These are phyloP conservation scores for Acmispon strigosus DNA, from an alignment of 306 rosid genomes.

Conservation along the genomic window DNA sequence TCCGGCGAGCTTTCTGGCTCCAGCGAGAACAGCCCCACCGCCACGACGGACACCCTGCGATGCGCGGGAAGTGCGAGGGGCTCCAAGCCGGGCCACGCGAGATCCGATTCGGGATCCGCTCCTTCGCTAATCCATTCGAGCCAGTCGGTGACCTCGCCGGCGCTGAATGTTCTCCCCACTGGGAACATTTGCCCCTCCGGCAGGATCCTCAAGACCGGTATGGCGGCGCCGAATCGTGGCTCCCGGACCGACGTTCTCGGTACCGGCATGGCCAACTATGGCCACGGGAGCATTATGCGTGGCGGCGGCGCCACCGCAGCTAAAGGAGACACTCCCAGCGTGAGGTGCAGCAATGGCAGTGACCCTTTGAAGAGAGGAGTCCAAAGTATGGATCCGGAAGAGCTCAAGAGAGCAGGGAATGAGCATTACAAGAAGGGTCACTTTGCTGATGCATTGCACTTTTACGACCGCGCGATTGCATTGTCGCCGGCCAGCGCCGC, in stretches of 20 bases:
- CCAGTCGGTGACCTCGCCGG: slow-evolving; percentile 64
- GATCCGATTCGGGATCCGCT: slow-evolving; percentile 62
- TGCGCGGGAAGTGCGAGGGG: slow-evolving; percentile 30
- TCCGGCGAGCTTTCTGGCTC: slow-evolving; percentile 96
- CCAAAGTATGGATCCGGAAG: slow-evolving; percentile 65
- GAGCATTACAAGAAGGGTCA: slow-evolving; percentile 71
- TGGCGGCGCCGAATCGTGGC: slow-evolving; percentile 39
- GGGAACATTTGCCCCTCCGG: slow-evolving; percentile 97
- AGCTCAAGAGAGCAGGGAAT: slow-evolving; percentile 72
- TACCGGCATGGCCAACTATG: slow-evolving; percentile 71
- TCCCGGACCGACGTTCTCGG: slow-evolving; percentile 69
- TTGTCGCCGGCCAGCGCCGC: slow-evolving; percentile 66
- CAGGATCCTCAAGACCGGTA: slow-evolving; percentile 55
- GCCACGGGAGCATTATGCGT: slow-evolving; percentile 95
- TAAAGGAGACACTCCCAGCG: not conserved
- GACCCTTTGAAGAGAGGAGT: slow-evolving; percentile 37
- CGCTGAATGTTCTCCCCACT: slow-evolving; percentile 57
- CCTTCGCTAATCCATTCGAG: slow-evolving; percentile 51
- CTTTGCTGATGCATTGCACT: slow-evolving; percentile 65
- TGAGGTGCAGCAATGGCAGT: slow-evolving; percentile 4
- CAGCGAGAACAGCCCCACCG: slow-evolving; percentile 74
- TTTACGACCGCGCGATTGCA: slow-evolving; percentile 78
- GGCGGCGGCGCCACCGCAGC: slow-evolving; percentile 32
- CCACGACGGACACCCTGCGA: slow-evolving; percentile 38
- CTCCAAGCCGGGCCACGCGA: slow-evolving; percentile 45